Conservation (phyloP, 257 asterid species). For the Thymus mandschuricus region DNA sequence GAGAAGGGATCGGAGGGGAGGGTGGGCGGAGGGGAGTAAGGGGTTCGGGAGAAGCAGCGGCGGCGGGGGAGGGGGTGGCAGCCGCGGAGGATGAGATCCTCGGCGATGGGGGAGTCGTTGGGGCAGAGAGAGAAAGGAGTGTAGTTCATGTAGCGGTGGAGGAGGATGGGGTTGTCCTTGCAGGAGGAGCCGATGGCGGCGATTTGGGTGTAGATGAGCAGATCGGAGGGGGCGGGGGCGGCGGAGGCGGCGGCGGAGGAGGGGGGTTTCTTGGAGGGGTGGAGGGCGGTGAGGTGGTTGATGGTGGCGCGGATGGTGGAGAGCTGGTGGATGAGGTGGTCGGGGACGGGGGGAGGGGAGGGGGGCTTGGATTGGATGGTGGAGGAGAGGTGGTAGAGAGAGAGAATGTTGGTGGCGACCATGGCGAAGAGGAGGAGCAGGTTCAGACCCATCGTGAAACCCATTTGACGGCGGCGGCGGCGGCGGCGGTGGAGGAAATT, state of each 20-base stretch:
- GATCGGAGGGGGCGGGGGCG: constrained; percentile 79
- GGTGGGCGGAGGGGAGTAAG: constrained; percentile 41
- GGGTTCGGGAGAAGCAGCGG: constrained; percentile 82
- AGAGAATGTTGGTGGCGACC: constrained; percentile 97
- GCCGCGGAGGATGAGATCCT: constrained; percentile 81
- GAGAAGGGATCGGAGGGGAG: constrained; percentile 72
- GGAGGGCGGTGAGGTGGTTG: constrained; percentile 86
- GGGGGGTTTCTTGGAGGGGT: constrained; percentile 45
- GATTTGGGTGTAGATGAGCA: constrained; percentile 73
- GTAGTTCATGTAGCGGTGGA: constrained; percentile 86
- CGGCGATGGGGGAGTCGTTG: constrained; percentile 61
- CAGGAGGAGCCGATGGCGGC: constrained; percentile 93
- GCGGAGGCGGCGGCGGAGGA: constrained; percentile 37
- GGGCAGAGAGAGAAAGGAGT: constrained; percentile 83
- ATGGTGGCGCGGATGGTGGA: constrained; percentile 97
- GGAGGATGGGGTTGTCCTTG: constrained; percentile 72
- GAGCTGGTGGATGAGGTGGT: constrained; percentile 96
- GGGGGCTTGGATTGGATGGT: constrained; percentile 65
- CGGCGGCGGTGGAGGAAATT: background rate
- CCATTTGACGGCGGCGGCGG: constrained; percentile 42
- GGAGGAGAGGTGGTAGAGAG: constrained; percentile 98
- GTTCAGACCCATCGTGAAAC: constrained; percentile 90
- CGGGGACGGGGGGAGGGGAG: constrained; percentile 69
- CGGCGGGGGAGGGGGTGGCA: constrained; percentile 99
- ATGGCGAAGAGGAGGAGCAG: constrained; percentile 76